Base-by-base conservation (phyloP, 2,329 filamentous ascomycete species). In the Colletotrichum sp. region DNA sequence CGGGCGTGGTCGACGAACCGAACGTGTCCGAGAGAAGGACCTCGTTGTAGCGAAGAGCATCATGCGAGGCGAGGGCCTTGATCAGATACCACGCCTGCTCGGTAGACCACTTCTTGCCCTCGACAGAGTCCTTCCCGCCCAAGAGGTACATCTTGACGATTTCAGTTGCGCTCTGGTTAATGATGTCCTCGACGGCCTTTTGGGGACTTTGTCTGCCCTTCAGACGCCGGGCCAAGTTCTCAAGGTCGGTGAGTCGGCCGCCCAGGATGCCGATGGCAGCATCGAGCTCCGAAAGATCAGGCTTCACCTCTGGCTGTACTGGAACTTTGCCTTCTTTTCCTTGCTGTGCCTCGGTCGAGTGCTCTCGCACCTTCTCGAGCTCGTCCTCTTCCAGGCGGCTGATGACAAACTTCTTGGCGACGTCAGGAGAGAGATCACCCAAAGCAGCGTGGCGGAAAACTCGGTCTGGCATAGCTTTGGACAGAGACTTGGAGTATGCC, bases 91-190 rank as follows among this genome's bases (percentile, higher is more conserved):
- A 98, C 0, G 95, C 96, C 85, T 98, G 97, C 80, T 97, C 93
- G 6, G 91, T 87, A 0, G 92, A 94, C 94, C 95, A 98, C 68
- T 90, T 90, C 34, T 90, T 89, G 54, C 87, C 85, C 4, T 86
- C 85, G 16, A 82, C 81, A 21, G 83, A 82, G 18, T 84, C 81
- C 18, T 80, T 81, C 65, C 90, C 90, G 59, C 91, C 90, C 79
- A 97, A 87, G 34, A 99, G 90, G 84, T 96, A 98, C 88, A 98
- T 95, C 80, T 98, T 98, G 75, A 98, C 86, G 62, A 98, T 96
- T 80, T 98, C 97, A 0, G 94, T 94, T 1, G 95, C 94, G 21
- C 93, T 94, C 80, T 98, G 95, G 69, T 95, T 92, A 68, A 98
- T 93, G 75, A 99, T 98, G 76, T 98, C 95, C 27, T 92, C 87